A percentile compares a stretch with the other conserved stretches of the same genome.
Conservation (phyloP, 306 rosid species). For the Delonix regia region DNA sequence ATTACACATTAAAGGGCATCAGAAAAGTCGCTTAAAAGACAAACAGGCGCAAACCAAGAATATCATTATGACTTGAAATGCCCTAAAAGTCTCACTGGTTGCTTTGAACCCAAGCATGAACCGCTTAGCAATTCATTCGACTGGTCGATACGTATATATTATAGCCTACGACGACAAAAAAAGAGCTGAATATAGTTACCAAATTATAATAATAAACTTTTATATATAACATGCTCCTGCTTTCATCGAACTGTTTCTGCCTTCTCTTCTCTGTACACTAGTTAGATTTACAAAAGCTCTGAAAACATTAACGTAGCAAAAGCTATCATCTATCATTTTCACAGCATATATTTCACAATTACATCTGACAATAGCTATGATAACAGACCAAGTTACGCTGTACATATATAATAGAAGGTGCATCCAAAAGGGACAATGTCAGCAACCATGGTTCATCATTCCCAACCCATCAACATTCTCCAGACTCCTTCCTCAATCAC, state of each 20-base stretch:
- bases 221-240: not conserved
- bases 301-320: constrained; percentile 22
- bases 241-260: constrained; percentile 19
- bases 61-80: not conserved
- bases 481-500: constrained; percentile 76
- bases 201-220: constrained; percentile 14
- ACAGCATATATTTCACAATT: constrained; percentile 26
- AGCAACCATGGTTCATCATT: constrained; percentile 25
- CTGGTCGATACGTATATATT: not conserved
- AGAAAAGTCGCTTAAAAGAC: not conserved
- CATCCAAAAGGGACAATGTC: constrained; percentile 22
- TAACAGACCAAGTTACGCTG: constrained; percentile 23
- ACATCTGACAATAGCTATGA: constrained; percentile 23
- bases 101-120: not conserved
- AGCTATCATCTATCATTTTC: not conserved
- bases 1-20: not conserved
- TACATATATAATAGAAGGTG: constrained; percentile 29
- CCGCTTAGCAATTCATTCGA: not conserved
- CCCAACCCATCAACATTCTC: constrained; percentile 99
- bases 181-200: constrained; percentile 12
- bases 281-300: constrained; percentile 31
- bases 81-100: not conserved
- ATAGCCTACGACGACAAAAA: too few species aligned
- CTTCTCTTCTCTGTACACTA: constrained; percentile 38
- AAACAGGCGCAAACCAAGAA: not conserved